phyloP scores from a whole-genome alignment of 2,329 filamentous ascomycete genomes.

The Sclerotinia spermophila region DNA sequence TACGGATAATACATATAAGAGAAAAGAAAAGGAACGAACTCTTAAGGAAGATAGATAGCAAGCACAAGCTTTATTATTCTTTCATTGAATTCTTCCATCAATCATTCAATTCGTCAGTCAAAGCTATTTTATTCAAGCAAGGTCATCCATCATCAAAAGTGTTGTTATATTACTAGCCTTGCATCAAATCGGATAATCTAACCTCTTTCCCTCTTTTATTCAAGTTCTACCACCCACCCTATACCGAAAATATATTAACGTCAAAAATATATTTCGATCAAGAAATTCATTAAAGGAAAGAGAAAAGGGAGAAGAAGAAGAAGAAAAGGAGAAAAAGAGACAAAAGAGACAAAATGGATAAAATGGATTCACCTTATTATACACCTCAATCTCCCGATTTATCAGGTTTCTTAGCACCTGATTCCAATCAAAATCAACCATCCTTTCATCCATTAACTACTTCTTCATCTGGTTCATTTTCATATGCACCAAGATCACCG shows the following conservation, averaged over 20 bases:
- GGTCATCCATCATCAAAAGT: too few species aligned
- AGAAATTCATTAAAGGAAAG: constrained; percentile 15
- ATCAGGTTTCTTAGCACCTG: constrained; percentile 33
- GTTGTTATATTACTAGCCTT: constrained; percentile 33
- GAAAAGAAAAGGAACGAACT: too few species aligned
- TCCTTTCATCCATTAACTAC: background rate
- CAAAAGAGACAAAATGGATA: background rate
- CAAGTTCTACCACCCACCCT: background rate
- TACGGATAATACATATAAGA: too few species aligned
- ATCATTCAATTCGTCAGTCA: background rate
- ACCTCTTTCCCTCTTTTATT: background rate
- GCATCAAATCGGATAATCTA: constrained; percentile 23
- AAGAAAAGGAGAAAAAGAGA: constrained; percentile 12
- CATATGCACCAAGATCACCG: constrained; percentile 35
- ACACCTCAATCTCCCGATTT: constrained; percentile 38
- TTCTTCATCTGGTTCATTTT: background rate
- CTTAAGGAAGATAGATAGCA: too few species aligned
- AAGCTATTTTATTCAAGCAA: too few species aligned
- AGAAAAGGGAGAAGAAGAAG: constrained; percentile 12
- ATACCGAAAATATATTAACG: constrained; percentile 14
- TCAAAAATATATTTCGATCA: constrained; percentile 3
- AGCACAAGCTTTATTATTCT: too few species aligned
- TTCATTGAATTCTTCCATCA: too few species aligned
- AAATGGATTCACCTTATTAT: constrained; percentile 37
- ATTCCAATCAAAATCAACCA: constrained; percentile 27